Evolutionary conservation across 116 monocot species (phyloP).

Genomic region (Trichopus zeylanicus): DNA sequence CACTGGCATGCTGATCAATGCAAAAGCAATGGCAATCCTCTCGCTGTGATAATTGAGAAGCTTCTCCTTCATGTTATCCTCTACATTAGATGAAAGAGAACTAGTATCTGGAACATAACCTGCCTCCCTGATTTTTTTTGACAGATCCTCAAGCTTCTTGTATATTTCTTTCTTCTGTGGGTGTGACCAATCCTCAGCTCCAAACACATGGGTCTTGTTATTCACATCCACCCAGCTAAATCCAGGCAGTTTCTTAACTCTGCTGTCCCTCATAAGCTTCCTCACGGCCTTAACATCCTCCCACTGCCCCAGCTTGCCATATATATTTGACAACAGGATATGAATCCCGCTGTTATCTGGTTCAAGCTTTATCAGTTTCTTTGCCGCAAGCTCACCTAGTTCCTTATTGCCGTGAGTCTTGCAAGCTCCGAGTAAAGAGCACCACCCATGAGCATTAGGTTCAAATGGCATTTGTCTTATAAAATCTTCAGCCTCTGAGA

Average conservation of each 20-base stretch:
- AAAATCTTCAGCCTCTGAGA: slow-evolving; percentile 33
- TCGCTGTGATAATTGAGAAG: slow-evolving; percentile 23
- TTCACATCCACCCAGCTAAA: slow-evolving; percentile 53
- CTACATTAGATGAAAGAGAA: slow-evolving; percentile 8
- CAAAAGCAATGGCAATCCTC: slow-evolving; percentile 38
- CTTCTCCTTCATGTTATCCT: slow-evolving; percentile 3
- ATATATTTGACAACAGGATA: slow-evolving; percentile 31
- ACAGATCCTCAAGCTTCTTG: slow-evolving; percentile 34
- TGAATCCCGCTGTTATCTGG: slow-evolving; percentile 40
- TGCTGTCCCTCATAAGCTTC: slow-evolving; percentile 35
- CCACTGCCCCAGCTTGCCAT: slow-evolving; percentile 29
- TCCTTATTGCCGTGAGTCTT: slow-evolving; percentile 20
- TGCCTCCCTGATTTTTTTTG: slow-evolving; percentile 10
- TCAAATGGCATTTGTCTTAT: slow-evolving; percentile 38
- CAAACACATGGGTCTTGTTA: slow-evolving; percentile 40
- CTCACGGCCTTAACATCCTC: slow-evolving; percentile 39
- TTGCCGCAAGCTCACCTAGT: slow-evolving; percentile 40
- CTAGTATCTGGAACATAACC: slow-evolving; percentile 7
- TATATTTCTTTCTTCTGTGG: slow-evolving; percentile 30
- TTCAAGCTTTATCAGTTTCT: slow-evolving; percentile 43
- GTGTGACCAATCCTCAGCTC: slow-evolving; percentile 31
- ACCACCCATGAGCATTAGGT: slow-evolving; percentile 51
- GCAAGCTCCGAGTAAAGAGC: slow-evolving; percentile 55
- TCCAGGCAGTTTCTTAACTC: slow-evolving; percentile 38
- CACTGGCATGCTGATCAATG: slow-evolving; percentile 18